These are phyloP conservation scores for Trametes cingulata DNA, from an alignment of 768 basidiomycete genomes.

Conservation along the genomic window DNA sequence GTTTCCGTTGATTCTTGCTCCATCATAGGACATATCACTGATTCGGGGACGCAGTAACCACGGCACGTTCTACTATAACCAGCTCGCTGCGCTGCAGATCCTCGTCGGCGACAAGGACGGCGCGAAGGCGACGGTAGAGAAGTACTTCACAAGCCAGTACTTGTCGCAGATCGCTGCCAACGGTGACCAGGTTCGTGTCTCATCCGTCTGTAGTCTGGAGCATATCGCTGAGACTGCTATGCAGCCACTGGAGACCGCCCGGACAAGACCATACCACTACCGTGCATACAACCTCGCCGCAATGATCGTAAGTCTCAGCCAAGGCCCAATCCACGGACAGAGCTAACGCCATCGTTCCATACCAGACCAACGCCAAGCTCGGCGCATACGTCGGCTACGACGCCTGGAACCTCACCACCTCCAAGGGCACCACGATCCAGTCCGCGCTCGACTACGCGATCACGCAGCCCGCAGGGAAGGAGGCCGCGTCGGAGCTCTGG, in stretches of 20 bases:
- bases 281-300: slow-evolving; percentile 67
- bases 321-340: too few species aligned
- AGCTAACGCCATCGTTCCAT: too few species aligned
- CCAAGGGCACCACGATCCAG: slow-evolving; percentile 55
- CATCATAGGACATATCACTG: neutral
- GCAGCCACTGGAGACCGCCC: slow-evolving; percentile 59
- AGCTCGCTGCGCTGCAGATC: slow-evolving; percentile 57
- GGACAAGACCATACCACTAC: slow-evolving; percentile 68
- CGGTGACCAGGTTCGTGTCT: slow-evolving; percentile 53
- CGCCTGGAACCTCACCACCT: slow-evolving; percentile 52
- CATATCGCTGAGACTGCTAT: neutral
- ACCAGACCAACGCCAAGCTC: slow-evolving; percentile 58
- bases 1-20: slow-evolving; percentile 5
- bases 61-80: slow-evolving; percentile 63
- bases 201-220: too few species aligned
- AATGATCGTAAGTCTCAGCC: slow-evolving; percentile 51
- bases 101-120: slow-evolving; percentile 51
- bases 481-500: slow-evolving; percentile 48
- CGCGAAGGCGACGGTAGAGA: slow-evolving; percentile 46
- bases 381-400: slow-evolving; percentile 46
- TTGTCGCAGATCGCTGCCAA: slow-evolving; percentile 52
- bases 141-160: slow-evolving; percentile 54
- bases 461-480: slow-evolving; percentile 39
- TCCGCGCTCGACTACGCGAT: slow-evolving; percentile 61
- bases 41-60: slow-evolving; percentile 51